Conservation (phyloP, 331 rosid species). For the Arachis monticola region DNA sequence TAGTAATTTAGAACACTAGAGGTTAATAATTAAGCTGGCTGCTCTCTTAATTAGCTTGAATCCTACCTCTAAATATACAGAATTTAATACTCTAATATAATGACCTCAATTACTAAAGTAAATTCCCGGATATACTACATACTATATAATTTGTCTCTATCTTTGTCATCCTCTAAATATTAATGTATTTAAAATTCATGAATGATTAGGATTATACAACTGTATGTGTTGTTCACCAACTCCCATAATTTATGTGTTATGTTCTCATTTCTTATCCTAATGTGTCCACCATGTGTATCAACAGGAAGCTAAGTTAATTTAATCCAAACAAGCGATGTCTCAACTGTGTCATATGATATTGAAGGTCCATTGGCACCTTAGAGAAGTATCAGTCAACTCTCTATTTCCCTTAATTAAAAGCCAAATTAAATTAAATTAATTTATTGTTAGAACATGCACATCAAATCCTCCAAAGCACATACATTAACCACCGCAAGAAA, state of each 20-base stretch:
- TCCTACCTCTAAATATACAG: not conserved
- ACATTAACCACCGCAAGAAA: conserved; percentile 31
- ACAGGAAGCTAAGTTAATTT: conserved; percentile 24
- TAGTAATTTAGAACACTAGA: no score
- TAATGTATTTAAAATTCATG: conserved; percentile 1
- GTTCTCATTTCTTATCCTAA: conserved; percentile 9
- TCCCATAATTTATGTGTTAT: conserved; percentile 35
- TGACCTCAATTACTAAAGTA: conserved; percentile 7
- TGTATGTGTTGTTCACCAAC: conserved; percentile 19
- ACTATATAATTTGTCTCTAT: conserved; percentile 19
- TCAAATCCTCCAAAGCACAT: conserved; percentile 20
- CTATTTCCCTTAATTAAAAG: not conserved
- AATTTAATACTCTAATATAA: not conserved
- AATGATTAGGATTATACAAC: conserved; percentile 28
- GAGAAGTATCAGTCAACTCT: conserved; percentile 39
- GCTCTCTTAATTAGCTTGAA: no score
- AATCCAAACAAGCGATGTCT: conserved; percentile 30
- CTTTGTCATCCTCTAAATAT: conserved; percentile 21
- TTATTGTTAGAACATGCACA: conserved; percentile 30
- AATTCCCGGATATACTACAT: no score
- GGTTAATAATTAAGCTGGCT: no score
- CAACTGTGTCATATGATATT: conserved; percentile 31
- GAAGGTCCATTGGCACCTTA: not conserved
- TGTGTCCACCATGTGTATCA: conserved; percentile 36
- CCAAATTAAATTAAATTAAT: not conserved